Base-by-base conservation (phyloP, 306 rosid species). In the Boehmeria nivea region DNA sequence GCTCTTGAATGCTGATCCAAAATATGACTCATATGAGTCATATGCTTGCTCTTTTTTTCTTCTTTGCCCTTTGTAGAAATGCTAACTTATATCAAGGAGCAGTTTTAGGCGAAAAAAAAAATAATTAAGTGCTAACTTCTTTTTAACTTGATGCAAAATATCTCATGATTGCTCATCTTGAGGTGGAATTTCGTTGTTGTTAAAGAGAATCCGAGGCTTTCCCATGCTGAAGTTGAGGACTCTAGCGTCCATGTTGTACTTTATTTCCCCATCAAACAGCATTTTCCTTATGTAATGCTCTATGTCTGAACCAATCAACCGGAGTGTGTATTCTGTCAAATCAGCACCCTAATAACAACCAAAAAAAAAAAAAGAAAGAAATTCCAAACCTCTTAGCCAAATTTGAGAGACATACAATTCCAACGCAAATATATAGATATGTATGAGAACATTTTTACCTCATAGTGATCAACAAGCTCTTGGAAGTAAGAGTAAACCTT, bases 161-260 rank as follows among this genome's bases (percentile, higher is more conserved):
- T 33, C 10, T 11, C 34, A 26, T 34, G 64, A 73, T 26, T 64
- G 75, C 36, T 50, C 63, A 55, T 78, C 79, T 58, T 72, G 77
- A 48, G n/a, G n/a, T n/a, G n/a, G n/a, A 84, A 55, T 57, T 36
- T 72, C 64, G 26, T 86, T 82, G 71, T 72, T 76, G 66, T 84
- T 87, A 74, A 87, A 69, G 65, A 78, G 59, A 68, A 87, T 68
- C 24, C 96, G 74, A 55, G 99, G 99, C 78, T 91, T 91, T 6
- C 99, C 99, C 99, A 91, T 91, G 85, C 96, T 87, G 89, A 91
- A 91, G 75, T 91, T 91, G 64, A 87, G 89, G 27, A 66, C 81
- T 64, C 63, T 79, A 6, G 96, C 95, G 65, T 87, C 72, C 99
- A 91, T 87, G 69, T 87, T 91, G 72, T 91, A 83, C 54, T 80